phyloP scores from a whole-genome alignment of 192 early-diverging fungal species.

The Linnemannia zychae region DNA sequence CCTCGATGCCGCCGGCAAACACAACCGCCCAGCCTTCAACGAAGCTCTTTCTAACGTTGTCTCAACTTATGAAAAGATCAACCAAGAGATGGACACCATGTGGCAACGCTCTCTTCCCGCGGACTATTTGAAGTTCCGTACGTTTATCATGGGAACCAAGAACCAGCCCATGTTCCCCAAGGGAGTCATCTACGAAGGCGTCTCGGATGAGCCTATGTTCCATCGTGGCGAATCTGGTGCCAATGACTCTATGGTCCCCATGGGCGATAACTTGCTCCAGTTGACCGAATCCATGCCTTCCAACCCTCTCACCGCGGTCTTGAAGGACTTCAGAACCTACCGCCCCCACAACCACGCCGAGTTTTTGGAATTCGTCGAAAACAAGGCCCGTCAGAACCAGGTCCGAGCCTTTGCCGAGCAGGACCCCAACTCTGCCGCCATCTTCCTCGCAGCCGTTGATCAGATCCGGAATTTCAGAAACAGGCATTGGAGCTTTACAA shows the following conservation, averaged over 20 bases:
- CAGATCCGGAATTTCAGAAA: conserved; percentile 88
- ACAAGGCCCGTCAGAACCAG: conserved; percentile 58
- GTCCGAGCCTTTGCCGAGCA: conserved; percentile 74
- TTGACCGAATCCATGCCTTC: conserved; percentile 83
- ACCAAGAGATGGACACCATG: conserved; percentile 86
- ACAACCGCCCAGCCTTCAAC: conserved; percentile 76
- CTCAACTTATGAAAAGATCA: conserved; percentile 75
- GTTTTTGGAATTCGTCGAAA: conserved; percentile 80
- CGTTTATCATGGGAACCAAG: conserved; percentile 92
- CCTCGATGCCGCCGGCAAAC: conserved; percentile 63
- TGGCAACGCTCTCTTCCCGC: conserved; percentile 74
- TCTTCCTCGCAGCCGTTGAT: conserved; percentile 84
- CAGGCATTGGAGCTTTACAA: conserved; percentile 92
- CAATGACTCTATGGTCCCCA: conserved; percentile 90
- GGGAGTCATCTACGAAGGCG: conserved; percentile 89
- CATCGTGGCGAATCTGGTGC: conserved; percentile 90
- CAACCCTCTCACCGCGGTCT: conserved; percentile 83
- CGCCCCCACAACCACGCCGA: conserved; percentile 85
- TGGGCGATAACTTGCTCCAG: conserved; percentile 88
- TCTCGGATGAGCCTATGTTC: conserved; percentile 65
- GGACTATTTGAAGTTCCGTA: conserved; percentile 90
- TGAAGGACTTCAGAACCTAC: conserved; percentile 83
- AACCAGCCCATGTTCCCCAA: conserved; percentile 93
- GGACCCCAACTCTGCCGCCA: conserved; percentile 69
- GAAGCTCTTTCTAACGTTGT: conserved; percentile 67